Evolutionary conservation across 176 grass and related monocot species (phyloP), one percentile per base, ranked within the genome.

Genomic region (Carex parvula): DNA sequence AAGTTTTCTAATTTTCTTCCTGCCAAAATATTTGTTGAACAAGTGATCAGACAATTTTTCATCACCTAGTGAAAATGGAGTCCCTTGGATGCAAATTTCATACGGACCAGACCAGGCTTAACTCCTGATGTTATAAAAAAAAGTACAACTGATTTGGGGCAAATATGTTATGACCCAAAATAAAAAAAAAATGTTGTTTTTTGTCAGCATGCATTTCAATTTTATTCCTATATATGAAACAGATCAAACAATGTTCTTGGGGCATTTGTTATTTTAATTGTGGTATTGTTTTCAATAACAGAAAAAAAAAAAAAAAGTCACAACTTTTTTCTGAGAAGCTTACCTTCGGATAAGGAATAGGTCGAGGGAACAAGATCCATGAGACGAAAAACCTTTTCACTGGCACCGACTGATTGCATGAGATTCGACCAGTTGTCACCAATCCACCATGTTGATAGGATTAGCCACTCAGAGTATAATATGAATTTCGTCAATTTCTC

Each of bases 401-500:
- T 99, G 87, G 96, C 96, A 64, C 96, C 93, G 5, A 99, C 85
- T 12, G 96, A 95, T 54, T 95, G 96, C 96, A 95, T 99, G 66
- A 99, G 70, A 65, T 91, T 95, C n/a, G 96, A 95, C 93, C 91
- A 99, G 81, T 95, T 99, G 85, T 99, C 96, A 83, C 93, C 96
- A 81, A 99, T 92, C 91, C 89, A 99, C 96, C 96, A 99, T 64
- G 93, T 94, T 64, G 96, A 99, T 77, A 93, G 91, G 84, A 99
- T 99, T 82, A 99, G 61, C 96, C 96, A 95, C 73, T 99, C 96
- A 61, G 93, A 92, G 48, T 99, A 99, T 11, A 99, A 74, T 86
- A 91, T 93, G 81, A 99, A 99, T 88, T 98, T 98, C 74, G 96
- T 99, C 77, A 99, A 81, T 86, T 99, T 91, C 78, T 99, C 96